Evolutionary conservation across 2,329 filamentous ascomycete species (phyloP), one percentile per base, ranked within the genome.

Genomic region (Alternaria novae-zelandiae): DNA sequence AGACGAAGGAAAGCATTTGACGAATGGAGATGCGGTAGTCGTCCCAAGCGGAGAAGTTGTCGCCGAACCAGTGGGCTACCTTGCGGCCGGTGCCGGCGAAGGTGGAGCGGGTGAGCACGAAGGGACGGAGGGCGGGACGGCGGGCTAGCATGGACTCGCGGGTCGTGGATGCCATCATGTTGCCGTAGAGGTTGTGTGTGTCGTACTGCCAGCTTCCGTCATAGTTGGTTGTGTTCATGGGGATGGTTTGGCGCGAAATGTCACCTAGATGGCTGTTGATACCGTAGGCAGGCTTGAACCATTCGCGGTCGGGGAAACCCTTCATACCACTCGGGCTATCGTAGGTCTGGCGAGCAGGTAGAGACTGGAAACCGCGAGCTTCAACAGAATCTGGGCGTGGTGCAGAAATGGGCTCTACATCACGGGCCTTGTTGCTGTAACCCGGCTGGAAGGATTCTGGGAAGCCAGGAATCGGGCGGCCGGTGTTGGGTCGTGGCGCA

Each of bases 141-240:
- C 91, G 87, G 12, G 82, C 79, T 7, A 88, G 78, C 90, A 94
- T 91, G 2, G 91, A 89, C 12, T 85, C 78, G 56, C 87, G 86
- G 0, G 90, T 91, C 5, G 87, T 82, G 17, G 83, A 80, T 2
- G 89, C 90, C 91, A 94, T 94, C 88, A 92, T 85, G 71, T 87
- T 86, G 1, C 92, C 92, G 76, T 92, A 93, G 1, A 94, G 79
- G 70, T 94, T 94, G 77, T 94, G 92, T 0, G 89, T 91, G 69
- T 94, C 92, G 73, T 92, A 93, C 77, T 91, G 88, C 20, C 84
- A 83, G 41, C 89, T 81, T 1, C 90, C 90, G 61, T 91, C 89
- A 45, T 88, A 84, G 75, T 93, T 90, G 9, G 89, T 84, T 9
- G 92, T 80, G 72, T 92, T 86, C 0, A 90, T 91, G 66, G 88